Base-by-base conservation (phyloP, 2,329 filamentous ascomycete genomes). In the Coniochaeta sp. region DNA sequence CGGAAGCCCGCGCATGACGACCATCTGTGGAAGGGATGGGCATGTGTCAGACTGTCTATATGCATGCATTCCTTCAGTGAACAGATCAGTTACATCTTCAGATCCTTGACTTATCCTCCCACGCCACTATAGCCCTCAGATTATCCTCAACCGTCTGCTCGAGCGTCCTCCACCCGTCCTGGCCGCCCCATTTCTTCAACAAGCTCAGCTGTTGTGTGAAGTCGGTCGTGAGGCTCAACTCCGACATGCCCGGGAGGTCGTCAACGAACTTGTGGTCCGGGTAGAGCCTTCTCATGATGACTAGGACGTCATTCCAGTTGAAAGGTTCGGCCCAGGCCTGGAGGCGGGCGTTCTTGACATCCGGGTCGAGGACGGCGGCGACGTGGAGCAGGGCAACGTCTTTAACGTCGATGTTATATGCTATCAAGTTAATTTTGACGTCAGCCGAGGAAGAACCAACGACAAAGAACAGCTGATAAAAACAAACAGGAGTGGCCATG, bases 331-430 rank as follows among this genome's bases (percentile, higher is more conserved):
- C 68, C 62, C 65, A 73, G 7, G 65, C 65, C 44, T 68, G 67
- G 4, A 73, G 43, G 6, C 71, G 69, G 47, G 64, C 60, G 16
- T 64, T 64, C 31, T 66, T 54, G 3, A 72, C 64, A 3, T 67
- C 65, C 1, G 67, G 62, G 24, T 71, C 65, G 8, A 69, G 62
- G 3, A 70, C 57, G 8, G 67, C 67, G 1, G 68, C 68, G 3
- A 73, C 64, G 43, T 73, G 71, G 17, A 73, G 60, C 26, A 65
- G 57, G 1, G 67, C 71, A 6, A 61, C 59, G 58, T 73, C 70
- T 59, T 67, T 62, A 7, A 72, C 67, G 55, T 71, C 65, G 11
- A 69, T 62, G 59, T 60, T 59, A 40, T 61, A 64, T 14, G 60
- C 66, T 66, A 31, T 60, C 44, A 44, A 31, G 26, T 9, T 47